Conservation (phyloP, 2,329 filamentous ascomycete genomes). For the Fusarium odoratissimum region DNA sequence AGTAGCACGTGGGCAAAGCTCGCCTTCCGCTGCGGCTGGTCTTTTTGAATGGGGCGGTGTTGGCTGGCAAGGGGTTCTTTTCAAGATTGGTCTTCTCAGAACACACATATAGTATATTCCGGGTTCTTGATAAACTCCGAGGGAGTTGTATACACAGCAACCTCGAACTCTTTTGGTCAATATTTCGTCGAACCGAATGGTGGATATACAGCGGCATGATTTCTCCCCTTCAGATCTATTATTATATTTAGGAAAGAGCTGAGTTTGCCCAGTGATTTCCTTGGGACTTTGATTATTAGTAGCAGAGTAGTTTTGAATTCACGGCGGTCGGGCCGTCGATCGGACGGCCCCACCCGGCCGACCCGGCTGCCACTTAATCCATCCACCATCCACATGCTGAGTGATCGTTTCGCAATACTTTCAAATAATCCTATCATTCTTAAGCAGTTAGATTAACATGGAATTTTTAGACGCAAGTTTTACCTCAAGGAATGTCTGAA, state of each 20-base stretch:
- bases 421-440: not conserved
- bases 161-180: not conserved
- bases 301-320: not conserved
- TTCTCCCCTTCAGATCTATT: too few species aligned
- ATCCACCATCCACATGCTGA: not conserved
- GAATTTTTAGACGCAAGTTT: not conserved
- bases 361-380: slow-evolving; percentile 1
- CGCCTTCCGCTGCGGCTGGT: not conserved
- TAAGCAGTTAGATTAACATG: not conserved
- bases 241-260: not conserved
- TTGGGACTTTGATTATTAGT: not conserved
- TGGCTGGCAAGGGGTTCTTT: not conserved
- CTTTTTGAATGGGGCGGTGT: not conserved
- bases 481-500: not conserved
- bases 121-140: slow-evolving; percentile 31
- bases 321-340: slow-evolving; percentile 30
- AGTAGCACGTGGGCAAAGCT: not conserved
- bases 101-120: not conserved
- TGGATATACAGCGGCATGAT: not conserved
- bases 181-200: not conserved
- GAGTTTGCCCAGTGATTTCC: not conserved
- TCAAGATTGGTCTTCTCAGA: not conserved
- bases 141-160: not conserved
- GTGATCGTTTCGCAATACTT: not conserved
- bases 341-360: slow-evolving; percentile 33